These are phyloP conservation scores for Thyridium curvatum DNA, from an alignment of 2,329 filamentous ascomycete species.

Conservation along the genomic window DNA sequence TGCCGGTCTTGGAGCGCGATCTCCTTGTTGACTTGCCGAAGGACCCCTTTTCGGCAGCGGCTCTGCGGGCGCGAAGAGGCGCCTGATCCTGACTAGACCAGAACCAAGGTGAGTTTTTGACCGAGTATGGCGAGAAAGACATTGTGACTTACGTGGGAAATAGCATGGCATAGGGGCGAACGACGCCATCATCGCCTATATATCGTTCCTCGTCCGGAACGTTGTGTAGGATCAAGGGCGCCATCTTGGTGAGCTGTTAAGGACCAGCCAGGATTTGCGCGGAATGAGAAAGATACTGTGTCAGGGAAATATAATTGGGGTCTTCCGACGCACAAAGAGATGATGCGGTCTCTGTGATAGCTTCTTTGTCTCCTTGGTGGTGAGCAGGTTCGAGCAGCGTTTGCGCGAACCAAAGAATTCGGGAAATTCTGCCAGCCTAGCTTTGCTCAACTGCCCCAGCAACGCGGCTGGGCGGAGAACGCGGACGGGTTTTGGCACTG, in stretches of 20 bases:
- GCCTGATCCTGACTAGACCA: conserved; percentile 32
- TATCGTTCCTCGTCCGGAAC: conserved; percentile 64
- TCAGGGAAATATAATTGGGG: no score
- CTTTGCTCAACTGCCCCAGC: background rate
- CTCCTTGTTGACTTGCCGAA: conserved; percentile 62
- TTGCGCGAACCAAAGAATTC: background rate
- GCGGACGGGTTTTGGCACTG: no score
- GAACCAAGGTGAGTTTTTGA: no score
- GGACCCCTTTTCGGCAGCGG: conserved; percentile 54
- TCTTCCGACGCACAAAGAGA: no score
- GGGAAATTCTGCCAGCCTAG: background rate
- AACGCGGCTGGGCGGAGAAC: background rate
- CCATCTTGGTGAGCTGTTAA: conserved; percentile 33
- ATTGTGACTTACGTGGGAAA: conserved; percentile 47
- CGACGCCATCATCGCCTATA: conserved; percentile 57
- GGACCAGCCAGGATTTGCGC: no score
- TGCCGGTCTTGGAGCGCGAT: conserved; percentile 56
- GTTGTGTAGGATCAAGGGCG: conserved; percentile 61
- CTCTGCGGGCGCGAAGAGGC: conserved; percentile 28
- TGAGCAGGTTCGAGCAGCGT: background rate
- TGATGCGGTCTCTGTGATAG: no score
- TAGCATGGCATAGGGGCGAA: conserved; percentile 60
- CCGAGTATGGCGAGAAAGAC: no score
- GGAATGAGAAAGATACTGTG: background rate
- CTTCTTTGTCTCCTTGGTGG: no score